Base-by-base conservation (phyloP, 2,329 filamentous ascomycete genomes). In the Coleophoma cylindrospora region DNA sequence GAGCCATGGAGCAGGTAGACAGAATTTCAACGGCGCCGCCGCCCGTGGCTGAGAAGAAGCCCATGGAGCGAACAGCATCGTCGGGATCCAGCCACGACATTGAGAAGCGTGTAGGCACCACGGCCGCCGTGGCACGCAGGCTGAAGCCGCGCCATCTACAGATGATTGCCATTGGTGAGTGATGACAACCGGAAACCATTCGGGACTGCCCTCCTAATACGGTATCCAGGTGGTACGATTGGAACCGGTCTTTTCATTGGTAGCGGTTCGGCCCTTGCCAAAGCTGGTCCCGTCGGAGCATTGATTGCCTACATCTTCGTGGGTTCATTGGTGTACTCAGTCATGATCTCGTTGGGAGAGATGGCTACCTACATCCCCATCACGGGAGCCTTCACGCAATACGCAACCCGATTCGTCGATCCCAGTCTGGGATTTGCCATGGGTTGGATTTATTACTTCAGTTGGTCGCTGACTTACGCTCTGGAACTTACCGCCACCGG, bases 371-470 rank as follows among this genome's bases (percentile, higher is more conserved):
- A 84, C 59, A 83, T 91, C 27, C 89, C 89, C 6, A 82, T 91
- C 34, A 74, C 85, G 17, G 89, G 87, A 51, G 84, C 86, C 38
- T 91, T 91, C 64, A 87, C 86, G 32, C 77, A 83, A 40, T 92
- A 91, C 60, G 86, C 87, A 19, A 77, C 82, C 37, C 84, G 88
- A 15, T 89, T 92, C 60, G 77, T 90, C 51, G 83, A 88, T 61
- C 83, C 81, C 11, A 83, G 83, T 50, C 72, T 90, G 44, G 86
- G 86, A 8, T 91, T 91, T 60, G 77, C 86, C 17, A 86, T 91
- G 77, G 87, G 88, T 17, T 91, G 87, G 87, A 83, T 89, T 52
- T 91, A 91, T 68, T 91, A 85, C 84, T 90, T 90, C 63, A 84
- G 79, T 36, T 91, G 84, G 85, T 76, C 82, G 15, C 81, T 86